Evolutionary conservation across 257 asterid genomes (phyloP), one percentile per base, ranked within the genome.

Genomic region (Echium plantagineum): DNA sequence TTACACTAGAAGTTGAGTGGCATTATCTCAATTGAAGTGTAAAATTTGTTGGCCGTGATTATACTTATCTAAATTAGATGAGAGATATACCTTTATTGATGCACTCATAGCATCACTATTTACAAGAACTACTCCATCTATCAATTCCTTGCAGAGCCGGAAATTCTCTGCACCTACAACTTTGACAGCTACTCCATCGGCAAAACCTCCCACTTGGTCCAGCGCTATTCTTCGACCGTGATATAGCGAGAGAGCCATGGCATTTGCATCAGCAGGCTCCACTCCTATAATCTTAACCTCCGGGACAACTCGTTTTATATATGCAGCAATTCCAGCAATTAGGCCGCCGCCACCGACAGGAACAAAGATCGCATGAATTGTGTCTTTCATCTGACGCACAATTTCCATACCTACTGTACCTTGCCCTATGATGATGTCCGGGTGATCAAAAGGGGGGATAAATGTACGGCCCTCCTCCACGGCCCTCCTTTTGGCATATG

Each of bases 271-370:
- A 60, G 69, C 67, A 28, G 98, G 96, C 69, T 91, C 98, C 53
- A 91, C 98, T 22, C 98, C 96, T 28, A 88, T 88, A 61, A 91
- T 77, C 62, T 87, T 91, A 58, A 88, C 89, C 52, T 87, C 79
- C 24, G 98, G 96, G 26, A 79, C 71, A 61, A 91, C 96, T 79
- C 90, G 84, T 72, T 88, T 91, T 52, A 91, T 82, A 38, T 82
- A 91, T 56, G 96, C 94, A 74, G 98, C 98, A 65, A 91, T 85
- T 21, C 98, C 98, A 21, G 98, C 98, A 61, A 91, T 84, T 55
- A 91, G 93, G 24, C 98, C 98, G 57, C 98, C 98, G 21, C 98
- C 98, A 24, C 98, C 98, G 26, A 91, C 81, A n/a, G 96, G 98
- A 59, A 91, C 98, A 74, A 91, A 85, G 65, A 91, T 79, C 5